Conservation (phyloP, 1,139 yeast genomes). For the Yamadazyma taylorii region DNA sequence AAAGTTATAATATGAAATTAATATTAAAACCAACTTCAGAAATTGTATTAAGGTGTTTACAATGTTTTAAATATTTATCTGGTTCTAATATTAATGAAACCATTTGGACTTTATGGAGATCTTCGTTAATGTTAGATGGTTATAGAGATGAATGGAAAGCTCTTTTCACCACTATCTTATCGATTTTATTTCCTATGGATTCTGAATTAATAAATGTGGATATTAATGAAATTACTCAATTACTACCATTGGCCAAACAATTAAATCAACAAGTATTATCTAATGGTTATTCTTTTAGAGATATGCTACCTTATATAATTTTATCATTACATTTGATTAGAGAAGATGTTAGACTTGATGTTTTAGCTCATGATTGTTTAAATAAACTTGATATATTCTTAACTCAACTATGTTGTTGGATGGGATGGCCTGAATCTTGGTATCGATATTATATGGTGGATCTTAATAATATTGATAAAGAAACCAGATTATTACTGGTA, state of each 20-base stretch:
- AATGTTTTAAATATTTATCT: conserved; percentile 53
- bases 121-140: conserved; percentile 47
- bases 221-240: conserved; percentile 37
- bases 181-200: conserved; percentile 47
- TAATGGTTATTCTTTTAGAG: conserved; percentile 41
- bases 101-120: conserved; percentile 64
- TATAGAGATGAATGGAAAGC: conserved; percentile 62
- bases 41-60: conserved; percentile 43
- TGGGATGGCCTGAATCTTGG: conserved; percentile 81
- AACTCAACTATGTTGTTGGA: conserved; percentile 62
- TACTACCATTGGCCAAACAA: conserved; percentile 38
- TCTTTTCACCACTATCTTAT: conserved; percentile 51
- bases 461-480: conserved; percentile 21
- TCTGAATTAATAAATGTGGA: conserved; percentile 12
- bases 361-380: conserved; percentile 39
- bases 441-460: conserved; percentile 50
- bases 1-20: conserved; percentile 34
- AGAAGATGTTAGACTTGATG: conserved; percentile 70
- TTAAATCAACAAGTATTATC: conserved; percentile 27
- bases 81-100: conserved; percentile 59
- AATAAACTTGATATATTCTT: conserved; percentile 51
- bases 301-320: conserved; percentile 61
- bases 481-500: conserved; percentile 37
- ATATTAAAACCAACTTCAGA: conserved; percentile 48
- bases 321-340: conserved; percentile 71